Evolutionary conservation across 1,284 basidiomycete genomes (phyloP), one percentile per base, ranked within the genome.

Genomic region (Austroboletus niveus): DNA sequence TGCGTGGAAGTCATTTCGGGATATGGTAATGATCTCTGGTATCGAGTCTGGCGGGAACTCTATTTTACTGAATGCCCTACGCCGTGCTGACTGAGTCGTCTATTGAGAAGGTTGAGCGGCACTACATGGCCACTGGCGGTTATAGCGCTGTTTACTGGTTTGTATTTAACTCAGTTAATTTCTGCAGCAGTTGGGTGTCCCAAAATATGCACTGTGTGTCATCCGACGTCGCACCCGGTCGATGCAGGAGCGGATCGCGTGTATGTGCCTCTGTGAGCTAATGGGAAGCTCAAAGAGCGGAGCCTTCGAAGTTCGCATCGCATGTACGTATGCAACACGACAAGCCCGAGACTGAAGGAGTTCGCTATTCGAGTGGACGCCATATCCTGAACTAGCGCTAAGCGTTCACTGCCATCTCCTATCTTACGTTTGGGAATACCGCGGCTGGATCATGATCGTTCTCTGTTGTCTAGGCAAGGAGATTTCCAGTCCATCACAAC

Each of bases 361-460:
- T 27, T 8, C 14, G 14, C 20, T 9, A 39, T 20, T 22, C 17
- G 12, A 38, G n/a, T 15, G n/a, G 14, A n/a, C 38, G 20, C n/a
- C 38, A 8, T 31, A 7, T 35, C 38, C 48, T 29, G 38, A 38
- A 36, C 22, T 11, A 12, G 17, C 15, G n/a, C 41, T 32, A 52
- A 40, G 41, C 55, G 39, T 45, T 32, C 52, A 47, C 38, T 39
- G 44, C 45, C 47, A 45, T 39, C 39, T 36, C 27, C 20, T 39
- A 52, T 34, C 53, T 22, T 52, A n/a, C 17, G 24, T 58, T 61
- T 53, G 59, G 57, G 29, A 48, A 56, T 47, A 53, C 31, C 14
- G 36, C 38, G 35, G 46, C 35, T 32, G 31, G 49, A 42, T 44
- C 32, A 20, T 27, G 15, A 20, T 40, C 14, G 17, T 9, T 46